Conservation (phyloP, 352 stramenopile species). For the Globisporangium perplexum region DNA sequence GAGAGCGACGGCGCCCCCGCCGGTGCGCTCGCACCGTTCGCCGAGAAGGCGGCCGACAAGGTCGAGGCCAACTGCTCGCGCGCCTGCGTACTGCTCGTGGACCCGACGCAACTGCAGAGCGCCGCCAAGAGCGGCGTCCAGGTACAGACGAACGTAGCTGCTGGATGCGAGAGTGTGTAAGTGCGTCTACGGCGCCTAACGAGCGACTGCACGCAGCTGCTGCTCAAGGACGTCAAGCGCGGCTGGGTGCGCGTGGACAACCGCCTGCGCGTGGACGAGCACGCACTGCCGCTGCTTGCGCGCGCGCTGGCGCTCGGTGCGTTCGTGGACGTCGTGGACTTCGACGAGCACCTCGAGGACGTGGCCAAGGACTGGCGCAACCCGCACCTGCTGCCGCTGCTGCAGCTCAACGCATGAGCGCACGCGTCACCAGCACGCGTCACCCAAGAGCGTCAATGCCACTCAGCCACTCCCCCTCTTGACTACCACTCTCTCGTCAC, state of each 20-base stretch:
- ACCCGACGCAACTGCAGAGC: slow-evolving; percentile 49
- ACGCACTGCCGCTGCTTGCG: slow-evolving; percentile 34
- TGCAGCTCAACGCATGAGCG: slow-evolving; percentile 70
- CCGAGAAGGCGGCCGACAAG: slow-evolving; percentile 62
- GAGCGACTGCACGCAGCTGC: slow-evolving; percentile 13
- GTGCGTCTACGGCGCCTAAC: too few relatives aligned
- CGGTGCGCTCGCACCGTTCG: slow-evolving; percentile 44
- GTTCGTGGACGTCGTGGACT: slow-evolving; percentile 50
- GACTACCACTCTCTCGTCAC: too few relatives aligned
- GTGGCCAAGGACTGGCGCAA: slow-evolving; percentile 74
- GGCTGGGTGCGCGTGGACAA: slow-evolving; percentile 68
- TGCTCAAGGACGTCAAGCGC: slow-evolving; percentile 80
- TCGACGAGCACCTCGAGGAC: slow-evolving; percentile 78
- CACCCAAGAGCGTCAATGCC: too few relatives aligned
- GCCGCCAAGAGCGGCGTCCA: slow-evolving; percentile 49
- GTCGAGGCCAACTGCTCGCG: slow-evolving; percentile 61
- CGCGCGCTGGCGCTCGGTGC: slow-evolving; percentile 41
- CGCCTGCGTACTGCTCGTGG: slow-evolving; percentile 66
- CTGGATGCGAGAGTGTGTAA: too few relatives aligned
- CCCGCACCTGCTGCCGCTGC: slow-evolving; percentile 50
- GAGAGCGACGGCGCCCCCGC: slow-evolving; percentile 23
- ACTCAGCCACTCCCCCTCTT: too few relatives aligned
- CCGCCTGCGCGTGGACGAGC: slow-evolving; percentile 43
- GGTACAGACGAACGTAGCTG: too few relatives aligned
- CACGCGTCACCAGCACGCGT: too few relatives aligned